Percentiles rank a stretch among this genome's conserved stretches.
phyloP scores from a whole-genome alignment of 2,329 filamentous ascomycete species.

The Ramichloridium luteum region DNA sequence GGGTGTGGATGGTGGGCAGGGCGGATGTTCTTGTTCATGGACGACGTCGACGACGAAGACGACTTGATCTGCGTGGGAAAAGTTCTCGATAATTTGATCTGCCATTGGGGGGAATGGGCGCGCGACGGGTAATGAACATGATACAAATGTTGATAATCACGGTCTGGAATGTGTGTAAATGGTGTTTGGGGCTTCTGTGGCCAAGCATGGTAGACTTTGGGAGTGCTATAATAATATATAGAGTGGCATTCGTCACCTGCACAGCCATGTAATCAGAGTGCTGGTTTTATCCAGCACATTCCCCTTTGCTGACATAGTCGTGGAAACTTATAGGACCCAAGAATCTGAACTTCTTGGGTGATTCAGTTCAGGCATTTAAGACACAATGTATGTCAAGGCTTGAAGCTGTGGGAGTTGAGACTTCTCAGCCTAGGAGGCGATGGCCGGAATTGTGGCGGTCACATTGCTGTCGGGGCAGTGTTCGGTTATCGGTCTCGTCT shows the following conservation, averaged over 20 bases:
- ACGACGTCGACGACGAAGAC: constrained; percentile 21
- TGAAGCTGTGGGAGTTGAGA: too few relatives aligned
- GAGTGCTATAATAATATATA: too few relatives aligned
- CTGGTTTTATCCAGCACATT: too few relatives aligned
- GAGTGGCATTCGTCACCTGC: too few relatives aligned
- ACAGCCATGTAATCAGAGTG: too few relatives aligned
- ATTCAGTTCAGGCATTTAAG: too few relatives aligned
- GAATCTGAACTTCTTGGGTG: constrained; percentile 2
- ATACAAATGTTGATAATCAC: constrained; percentile 7
- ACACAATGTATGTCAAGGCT: too few relatives aligned
- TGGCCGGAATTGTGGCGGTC: constrained; percentile 3
- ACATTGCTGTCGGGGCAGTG: constrained; percentile 5
- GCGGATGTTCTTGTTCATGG: constrained; percentile 50
- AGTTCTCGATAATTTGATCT: not conserved
- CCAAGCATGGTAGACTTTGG: too few relatives aligned
- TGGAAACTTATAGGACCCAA: constrained; percentile 8
- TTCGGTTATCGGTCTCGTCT: constrained; percentile 4
- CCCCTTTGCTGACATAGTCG: too few relatives aligned
- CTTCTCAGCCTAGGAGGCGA: constrained; percentile 4
- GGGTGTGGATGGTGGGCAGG: constrained; percentile 47
- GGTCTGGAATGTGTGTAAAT: constrained; percentile 5
- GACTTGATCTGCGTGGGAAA: constrained; percentile 32
- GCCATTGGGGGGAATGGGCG: constrained; percentile 4
- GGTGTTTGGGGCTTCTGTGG: constrained; percentile 5
- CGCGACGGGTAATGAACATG: too few relatives aligned